Conservation (phyloP, 306 rosid species). For the Vigna mungo region DNA sequence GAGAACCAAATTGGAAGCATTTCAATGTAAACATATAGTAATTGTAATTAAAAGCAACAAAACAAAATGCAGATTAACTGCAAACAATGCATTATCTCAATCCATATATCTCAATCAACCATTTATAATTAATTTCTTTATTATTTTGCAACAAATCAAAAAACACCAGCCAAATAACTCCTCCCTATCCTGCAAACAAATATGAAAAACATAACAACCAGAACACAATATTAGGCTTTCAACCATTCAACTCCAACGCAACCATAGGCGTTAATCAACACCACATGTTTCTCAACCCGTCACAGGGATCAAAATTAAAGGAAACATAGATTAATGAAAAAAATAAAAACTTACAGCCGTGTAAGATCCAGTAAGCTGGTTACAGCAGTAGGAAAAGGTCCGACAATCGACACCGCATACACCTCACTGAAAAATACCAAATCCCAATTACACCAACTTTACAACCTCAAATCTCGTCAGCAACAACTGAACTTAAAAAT, state of each 20-base stretch:
- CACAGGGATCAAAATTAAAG: neutral
- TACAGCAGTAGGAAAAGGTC: slow-evolving; percentile 99
- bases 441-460: slow-evolving; percentile 28
- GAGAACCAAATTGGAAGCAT: slow-evolving; percentile 4
- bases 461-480: slow-evolving; percentile 28
- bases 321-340: slow-evolving; percentile 6
- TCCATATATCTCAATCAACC: neutral
- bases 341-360: slow-evolving; percentile 65
- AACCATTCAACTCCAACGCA: slow-evolving; percentile 24
- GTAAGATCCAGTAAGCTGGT: slow-evolving; percentile 98
- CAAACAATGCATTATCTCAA: slow-evolving; percentile 26
- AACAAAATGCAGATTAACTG: neutral
- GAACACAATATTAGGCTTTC: neutral
- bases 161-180: slow-evolving; percentile 1
- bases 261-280: neutral
- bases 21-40: neutral
- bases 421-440: slow-evolving; percentile 76
- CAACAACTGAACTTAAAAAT: slow-evolving; percentile 11
- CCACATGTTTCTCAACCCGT: slow-evolving; percentile 1
- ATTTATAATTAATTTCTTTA: neutral
- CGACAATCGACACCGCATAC: slow-evolving; percentile 96
- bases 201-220: neutral
- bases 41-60: slow-evolving; percentile 10
- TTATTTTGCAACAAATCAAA: neutral
- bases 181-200: neutral